Evolutionary conservation across 805 yeast species (phyloP), one percentile per base, ranked within the genome.

Genomic region (Alloascoidea africana): DNA sequence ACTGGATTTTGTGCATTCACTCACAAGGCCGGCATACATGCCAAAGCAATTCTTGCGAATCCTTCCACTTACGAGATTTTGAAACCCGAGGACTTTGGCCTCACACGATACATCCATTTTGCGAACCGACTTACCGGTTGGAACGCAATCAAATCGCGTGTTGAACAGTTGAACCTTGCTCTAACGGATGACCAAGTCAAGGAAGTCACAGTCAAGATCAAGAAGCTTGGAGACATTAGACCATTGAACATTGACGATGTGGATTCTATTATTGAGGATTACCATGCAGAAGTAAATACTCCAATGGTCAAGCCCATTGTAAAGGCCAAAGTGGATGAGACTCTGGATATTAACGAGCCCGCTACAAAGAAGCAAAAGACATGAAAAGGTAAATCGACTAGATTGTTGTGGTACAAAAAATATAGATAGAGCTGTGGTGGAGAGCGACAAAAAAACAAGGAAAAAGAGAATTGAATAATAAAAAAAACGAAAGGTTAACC

Each of bases 1-100:
- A 81, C 93, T 32, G 93, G 93, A 18, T 81, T 81, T 70, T 81
- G 91, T 69, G 93, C 93, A 16, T 81, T 81, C 60, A 81, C 93
- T 34, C 93, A 81, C 60, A 81, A 81, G 63, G 93, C 93, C 37
- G 93, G 93, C 60, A 79, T 81, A 52, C 93, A 81, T 53, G 89
- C 93, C 44, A 81, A 81, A 62, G 91, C 91, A 36, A 81, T 81
- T 46, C 66, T 81, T 50, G 93, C 93, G 34, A 81, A 81, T 57
- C 93, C 93, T 43, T 78, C 87, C 18, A 81, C 91, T 11, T 81
- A 81, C 55, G 93, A 81, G 62, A 81, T 81, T 50, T 66, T 81
- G 53, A 72, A 74, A 52, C 93, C 93, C 34, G 59, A 76, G 13
- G 93, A 81, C 60, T 81, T 81, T 50, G 93, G 93, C 54, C 68